These are phyloP conservation scores for Metschnikowia cerradonensis DNA, from an alignment of 805 yeast species.

Conservation along the genomic window DNA sequence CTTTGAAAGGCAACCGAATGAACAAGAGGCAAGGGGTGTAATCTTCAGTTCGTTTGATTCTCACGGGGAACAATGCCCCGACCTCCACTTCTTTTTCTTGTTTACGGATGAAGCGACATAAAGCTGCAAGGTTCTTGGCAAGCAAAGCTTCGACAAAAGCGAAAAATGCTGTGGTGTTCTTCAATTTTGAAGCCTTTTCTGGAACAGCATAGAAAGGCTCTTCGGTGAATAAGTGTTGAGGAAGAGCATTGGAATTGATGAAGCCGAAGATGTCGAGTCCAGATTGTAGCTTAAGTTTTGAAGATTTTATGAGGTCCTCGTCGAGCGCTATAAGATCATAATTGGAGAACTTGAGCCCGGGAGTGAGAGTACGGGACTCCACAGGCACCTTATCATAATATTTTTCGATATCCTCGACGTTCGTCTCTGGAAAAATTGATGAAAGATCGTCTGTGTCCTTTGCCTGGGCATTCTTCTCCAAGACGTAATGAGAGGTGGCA, in stretches of 20 bases:
- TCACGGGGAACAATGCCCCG: conserved; percentile 52
- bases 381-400: conserved; percentile 25
- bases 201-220: conserved; percentile 58
- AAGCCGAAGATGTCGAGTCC: conserved; percentile 68
- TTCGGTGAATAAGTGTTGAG: conserved; percentile 55
- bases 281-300: conserved; percentile 42
- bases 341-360: conserved; percentile 67
- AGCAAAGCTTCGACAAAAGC: conserved; percentile 50
- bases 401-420: conserved; percentile 14
- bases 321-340: conserved; percentile 44
- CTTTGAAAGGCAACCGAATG: conserved; percentile 64
- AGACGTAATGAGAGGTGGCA: conserved; percentile 25
- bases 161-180: conserved; percentile 33
- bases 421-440: neutral
- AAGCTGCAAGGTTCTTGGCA: conserved; percentile 44
- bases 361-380: conserved; percentile 40
- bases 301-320: conserved; percentile 39
- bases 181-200: conserved; percentile 21
- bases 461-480: conserved; percentile 11
- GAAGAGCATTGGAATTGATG: conserved; percentile 41
- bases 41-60: conserved; percentile 7
- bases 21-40: conserved; percentile 43
- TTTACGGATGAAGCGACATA: conserved; percentile 62
- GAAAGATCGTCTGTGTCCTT: conserved; percentile 5
- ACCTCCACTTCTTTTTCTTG: conserved; percentile 43